Evolutionary conservation across 2,329 filamentous ascomycete species (phyloP).

Genomic region (Tricladium varicosporioides): DNA sequence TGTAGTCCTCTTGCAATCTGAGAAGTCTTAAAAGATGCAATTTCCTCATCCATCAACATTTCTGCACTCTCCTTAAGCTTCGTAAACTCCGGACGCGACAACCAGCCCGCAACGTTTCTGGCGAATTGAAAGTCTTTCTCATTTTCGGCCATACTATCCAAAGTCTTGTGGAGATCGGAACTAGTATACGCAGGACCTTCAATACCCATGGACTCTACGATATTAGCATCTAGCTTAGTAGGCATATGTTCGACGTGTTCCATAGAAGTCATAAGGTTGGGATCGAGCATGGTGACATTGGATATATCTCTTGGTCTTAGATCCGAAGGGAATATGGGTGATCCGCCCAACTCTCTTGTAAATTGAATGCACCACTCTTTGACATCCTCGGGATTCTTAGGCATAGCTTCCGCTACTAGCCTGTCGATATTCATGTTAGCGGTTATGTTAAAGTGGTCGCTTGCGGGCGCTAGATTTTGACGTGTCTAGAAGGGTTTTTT

Average conservation of each 20-base stretch:
- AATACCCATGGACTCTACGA: not conserved
- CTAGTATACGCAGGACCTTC: not conserved
- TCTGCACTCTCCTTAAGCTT: constrained; percentile 4
- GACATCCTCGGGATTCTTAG: not conserved
- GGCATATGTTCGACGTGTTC: not conserved
- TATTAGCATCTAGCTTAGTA: not conserved
- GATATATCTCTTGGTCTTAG: not conserved
- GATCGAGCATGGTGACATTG: constrained; percentile 1
- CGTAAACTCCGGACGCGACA: not conserved
- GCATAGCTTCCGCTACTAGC: not conserved
- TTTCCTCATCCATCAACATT: constrained; percentile 5
- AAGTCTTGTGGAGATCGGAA: not conserved
- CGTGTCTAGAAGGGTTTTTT: too few relatives aligned
- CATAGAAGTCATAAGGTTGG: not conserved
- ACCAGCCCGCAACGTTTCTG: not conserved
- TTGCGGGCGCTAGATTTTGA: too few relatives aligned
- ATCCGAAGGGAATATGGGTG: not conserved
- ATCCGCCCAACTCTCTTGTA: not conserved
- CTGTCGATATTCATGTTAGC: not conserved
- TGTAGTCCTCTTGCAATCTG: too few relatives aligned
- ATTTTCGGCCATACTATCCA: not conserved
- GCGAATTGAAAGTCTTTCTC: not conserved
- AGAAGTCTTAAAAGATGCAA: not conserved
- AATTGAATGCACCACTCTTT: constrained; percentile 2
- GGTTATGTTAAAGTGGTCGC: not conserved